These are phyloP conservation scores for Spinacia oleracea DNA, from an alignment of 179 eudicot species.

Conservation along the genomic window DNA sequence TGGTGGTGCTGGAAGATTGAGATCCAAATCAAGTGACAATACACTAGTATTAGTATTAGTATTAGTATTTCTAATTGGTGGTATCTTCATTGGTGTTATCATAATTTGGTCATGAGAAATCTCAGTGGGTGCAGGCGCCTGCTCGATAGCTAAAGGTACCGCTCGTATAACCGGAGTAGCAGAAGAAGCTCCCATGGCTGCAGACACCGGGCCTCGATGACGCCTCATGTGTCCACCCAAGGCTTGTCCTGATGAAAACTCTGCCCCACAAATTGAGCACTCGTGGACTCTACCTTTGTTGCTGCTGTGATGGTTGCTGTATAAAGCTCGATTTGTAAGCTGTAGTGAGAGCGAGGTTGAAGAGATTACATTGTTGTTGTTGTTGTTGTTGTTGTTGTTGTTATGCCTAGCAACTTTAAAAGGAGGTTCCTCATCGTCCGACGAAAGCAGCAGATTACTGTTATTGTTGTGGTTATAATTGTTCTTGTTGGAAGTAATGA, in stretches of 20 bases:
- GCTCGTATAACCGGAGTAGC: constrained; percentile 8
- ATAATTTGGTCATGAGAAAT: constrained; percentile 24
- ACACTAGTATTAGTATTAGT: constrained; percentile 14
- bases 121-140: constrained; percentile 12
- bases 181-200: background rate
- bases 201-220: constrained; percentile 42
- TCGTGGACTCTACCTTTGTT: constrained; percentile 60
- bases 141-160: background rate
- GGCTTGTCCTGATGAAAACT: constrained; percentile 88
- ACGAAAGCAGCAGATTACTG: constrained; percentile 25
- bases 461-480: constrained; percentile 2
- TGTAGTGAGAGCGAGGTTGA: constrained; percentile 46
- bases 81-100: constrained; percentile 19
- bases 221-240: constrained; percentile 96
- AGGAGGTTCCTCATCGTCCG: constrained; percentile 48
- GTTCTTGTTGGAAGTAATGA: background rate
- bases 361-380: constrained; percentile 8
- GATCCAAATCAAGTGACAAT: constrained; percentile 66
- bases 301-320: constrained; percentile 10
- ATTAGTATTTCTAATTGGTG: background rate
- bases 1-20: constrained; percentile 62
- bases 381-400: constrained; percentile 17
- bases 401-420: constrained; percentile 7
- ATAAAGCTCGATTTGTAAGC: constrained; percentile 36
- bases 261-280: constrained; percentile 83